A percentile compares a stretch with the other conserved stretches of the same genome.
Conservation (phyloP, 768 basidiomycete genomes). For the Macrolepiota dolichaula region DNA sequence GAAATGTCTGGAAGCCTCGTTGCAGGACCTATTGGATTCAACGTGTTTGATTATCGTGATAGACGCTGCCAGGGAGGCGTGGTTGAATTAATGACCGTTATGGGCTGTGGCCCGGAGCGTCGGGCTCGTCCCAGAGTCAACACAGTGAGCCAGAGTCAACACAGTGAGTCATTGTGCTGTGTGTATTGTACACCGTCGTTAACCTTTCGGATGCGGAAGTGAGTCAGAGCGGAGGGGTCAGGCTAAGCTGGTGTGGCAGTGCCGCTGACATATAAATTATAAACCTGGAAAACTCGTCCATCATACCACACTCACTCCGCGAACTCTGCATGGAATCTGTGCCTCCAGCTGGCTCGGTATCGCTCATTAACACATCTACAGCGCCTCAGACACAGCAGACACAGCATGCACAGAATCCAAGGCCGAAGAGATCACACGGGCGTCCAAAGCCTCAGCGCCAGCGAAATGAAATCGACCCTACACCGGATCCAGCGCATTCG, state of each 20-base stretch:
- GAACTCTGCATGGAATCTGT: conserved; percentile 7
- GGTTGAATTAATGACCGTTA: too few relatives aligned
- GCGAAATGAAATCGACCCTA: not conserved
- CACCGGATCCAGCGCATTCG: not conserved
- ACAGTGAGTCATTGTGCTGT: not conserved
- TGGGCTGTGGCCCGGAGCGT: too few relatives aligned
- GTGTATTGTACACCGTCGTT: not conserved
- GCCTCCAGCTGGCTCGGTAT: not conserved
- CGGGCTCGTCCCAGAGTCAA: too few relatives aligned
- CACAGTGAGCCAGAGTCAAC: too few relatives aligned
- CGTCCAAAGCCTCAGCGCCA: conserved; percentile 8
- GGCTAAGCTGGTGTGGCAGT: conserved; percentile 8
- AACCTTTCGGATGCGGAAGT: not conserved
- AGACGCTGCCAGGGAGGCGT: not conserved
- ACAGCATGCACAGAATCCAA: not conserved
- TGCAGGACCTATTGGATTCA: not conserved
- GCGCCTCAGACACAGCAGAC: not conserved
- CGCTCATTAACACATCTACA: not conserved
- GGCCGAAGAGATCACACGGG: not conserved
- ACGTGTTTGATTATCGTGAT: not conserved
- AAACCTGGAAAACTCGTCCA: not conserved
- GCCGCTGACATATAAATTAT: conserved; percentile 4
- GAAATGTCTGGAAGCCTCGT: not conserved
- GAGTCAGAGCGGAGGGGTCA: not conserved
- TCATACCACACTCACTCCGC: not conserved